Evolutionary conservation across 1,284 basidiomycete species (phyloP).

Genomic region (Puccinia hordei): DNA sequence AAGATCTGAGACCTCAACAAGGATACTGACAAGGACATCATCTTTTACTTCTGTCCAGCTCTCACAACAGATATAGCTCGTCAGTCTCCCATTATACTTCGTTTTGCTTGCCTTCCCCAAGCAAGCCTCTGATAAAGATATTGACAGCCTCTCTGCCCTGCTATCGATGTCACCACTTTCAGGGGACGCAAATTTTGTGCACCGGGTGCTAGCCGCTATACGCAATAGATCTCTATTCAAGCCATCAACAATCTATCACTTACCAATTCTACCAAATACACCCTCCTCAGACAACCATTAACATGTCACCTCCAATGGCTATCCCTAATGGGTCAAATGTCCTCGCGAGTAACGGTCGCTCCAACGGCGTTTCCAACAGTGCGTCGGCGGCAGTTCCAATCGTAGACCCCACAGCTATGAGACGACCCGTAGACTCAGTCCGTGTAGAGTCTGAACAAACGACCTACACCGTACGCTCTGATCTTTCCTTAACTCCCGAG

Average conservation of each 20-base stretch:
- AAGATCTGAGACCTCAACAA: neutral
- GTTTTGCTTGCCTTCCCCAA: neutral
- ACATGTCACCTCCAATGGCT: slow-evolving; percentile 12
- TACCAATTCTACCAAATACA: neutral
- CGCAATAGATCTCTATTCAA: slow-evolving; percentile 1
- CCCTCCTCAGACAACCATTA: neutral
- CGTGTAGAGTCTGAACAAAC: slow-evolving; percentile 82
- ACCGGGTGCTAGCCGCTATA: slow-evolving; percentile 31
- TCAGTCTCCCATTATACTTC: neutral
- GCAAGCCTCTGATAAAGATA: neutral
- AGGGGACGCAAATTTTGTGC: slow-evolving; percentile 49
- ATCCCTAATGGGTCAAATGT: neutral
- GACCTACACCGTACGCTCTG: slow-evolving; percentile 66
- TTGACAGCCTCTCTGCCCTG: neutral
- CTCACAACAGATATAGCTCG: slow-evolving; percentile 47
- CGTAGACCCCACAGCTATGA: slow-evolving; percentile 81
- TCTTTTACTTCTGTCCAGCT: neutral
- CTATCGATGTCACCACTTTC: neutral
- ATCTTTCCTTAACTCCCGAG: neutral
- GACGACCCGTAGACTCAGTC: slow-evolving; percentile 71
- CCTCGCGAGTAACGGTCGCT: slow-evolving; percentile 56
- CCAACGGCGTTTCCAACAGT: slow-evolving; percentile 69
- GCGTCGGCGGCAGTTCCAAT: slow-evolving; percentile 62
- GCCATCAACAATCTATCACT: neutral
- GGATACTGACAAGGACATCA: neutral